These are phyloP conservation scores for Grifola frondosa DNA, from an alignment of 1,284 basidiomycete species.

Conservation along the genomic window DNA sequence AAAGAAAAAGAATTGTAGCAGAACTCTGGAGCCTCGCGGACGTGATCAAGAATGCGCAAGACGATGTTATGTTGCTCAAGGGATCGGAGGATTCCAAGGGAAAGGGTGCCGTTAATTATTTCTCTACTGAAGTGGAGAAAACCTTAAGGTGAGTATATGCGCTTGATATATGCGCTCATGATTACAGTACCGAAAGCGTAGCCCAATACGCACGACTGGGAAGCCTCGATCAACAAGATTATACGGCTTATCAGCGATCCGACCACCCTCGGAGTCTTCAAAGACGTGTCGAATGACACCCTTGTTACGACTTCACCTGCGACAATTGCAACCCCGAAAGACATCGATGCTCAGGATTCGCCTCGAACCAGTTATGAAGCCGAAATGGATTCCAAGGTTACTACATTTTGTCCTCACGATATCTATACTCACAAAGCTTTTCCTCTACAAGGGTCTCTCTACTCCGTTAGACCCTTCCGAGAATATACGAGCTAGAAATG, in stretches of 20 bases:
- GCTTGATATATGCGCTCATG: neutral
- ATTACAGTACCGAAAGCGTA: neutral
- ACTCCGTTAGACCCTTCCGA: conserved; percentile 44
- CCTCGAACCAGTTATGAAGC: conserved; percentile 14
- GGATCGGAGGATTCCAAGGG: conserved; percentile 16
- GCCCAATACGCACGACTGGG: neutral
- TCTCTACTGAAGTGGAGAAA: too few species aligned
- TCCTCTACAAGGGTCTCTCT: conserved; percentile 8
- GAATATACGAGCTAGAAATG: conserved; percentile 51
- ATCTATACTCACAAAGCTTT: neutral
- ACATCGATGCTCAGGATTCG: conserved; percentile 8
- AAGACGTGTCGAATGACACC: conserved; percentile 9
- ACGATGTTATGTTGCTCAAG: conserved; percentile 34
- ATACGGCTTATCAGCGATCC: neutral
- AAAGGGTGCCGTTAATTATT: conserved; percentile 1
- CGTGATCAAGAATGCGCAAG: conserved; percentile 39
- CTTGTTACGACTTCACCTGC: conserved; percentile 3
- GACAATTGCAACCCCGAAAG: conserved; percentile 7
- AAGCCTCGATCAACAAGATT: neutral
- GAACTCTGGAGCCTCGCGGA: conserved; percentile 40
- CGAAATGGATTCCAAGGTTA: conserved; percentile 10
- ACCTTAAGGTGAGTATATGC: conserved; percentile 7
- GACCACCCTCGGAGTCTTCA: neutral
- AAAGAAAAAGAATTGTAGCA: conserved; percentile 22
- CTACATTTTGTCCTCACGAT: neutral